Evolutionary conservation across 441 rosid genomes (phyloP).

Genomic region (Eruca vesicaria): DNA sequence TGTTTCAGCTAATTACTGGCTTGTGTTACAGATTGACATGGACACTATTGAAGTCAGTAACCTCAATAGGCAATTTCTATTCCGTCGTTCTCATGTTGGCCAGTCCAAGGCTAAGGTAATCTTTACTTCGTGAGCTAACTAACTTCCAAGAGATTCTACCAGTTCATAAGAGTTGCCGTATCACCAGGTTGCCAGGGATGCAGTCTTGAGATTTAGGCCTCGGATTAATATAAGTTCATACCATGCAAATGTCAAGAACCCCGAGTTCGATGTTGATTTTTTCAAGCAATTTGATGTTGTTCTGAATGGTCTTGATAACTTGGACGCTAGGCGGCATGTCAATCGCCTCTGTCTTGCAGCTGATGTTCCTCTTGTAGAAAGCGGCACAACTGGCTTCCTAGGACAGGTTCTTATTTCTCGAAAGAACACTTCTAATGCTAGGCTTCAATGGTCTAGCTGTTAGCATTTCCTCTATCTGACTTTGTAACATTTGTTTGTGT

Average conservation of each 20-base stretch:
- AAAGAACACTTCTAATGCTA: background rate
- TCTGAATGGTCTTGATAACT: conserved; percentile 92
- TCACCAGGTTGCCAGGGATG: conserved; percentile 92
- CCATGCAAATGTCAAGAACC: conserved; percentile 90
- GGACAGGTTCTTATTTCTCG: conserved; percentile 68
- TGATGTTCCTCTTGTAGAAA: conserved; percentile 93
- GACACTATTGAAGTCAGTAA: conserved; percentile 99
- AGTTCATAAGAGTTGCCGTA: background rate
- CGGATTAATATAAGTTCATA: conserved; percentile 68
- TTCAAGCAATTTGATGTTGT: conserved; percentile 94
- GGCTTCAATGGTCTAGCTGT: background rate
- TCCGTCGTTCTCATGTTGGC: conserved; percentile 92
- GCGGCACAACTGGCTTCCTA: conserved; percentile 97
- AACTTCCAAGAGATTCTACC: background rate
- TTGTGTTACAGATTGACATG: conserved; percentile 84
- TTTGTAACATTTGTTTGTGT: background rate
- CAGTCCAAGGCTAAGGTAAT: conserved; percentile 94
- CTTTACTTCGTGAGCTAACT: background rate
- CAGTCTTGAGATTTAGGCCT: conserved; percentile 91
- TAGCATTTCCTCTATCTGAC: conserved; percentile 23
- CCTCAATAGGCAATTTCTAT: conserved; percentile 92
- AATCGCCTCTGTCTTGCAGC: conserved; percentile 98
- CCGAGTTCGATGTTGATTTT: conserved; percentile 78
- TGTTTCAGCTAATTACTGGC: background rate
- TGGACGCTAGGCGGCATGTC: conserved; percentile 96